phyloP scores from a whole-genome alignment of 805 yeast genomes.

The Yamadazyma endophytica region DNA sequence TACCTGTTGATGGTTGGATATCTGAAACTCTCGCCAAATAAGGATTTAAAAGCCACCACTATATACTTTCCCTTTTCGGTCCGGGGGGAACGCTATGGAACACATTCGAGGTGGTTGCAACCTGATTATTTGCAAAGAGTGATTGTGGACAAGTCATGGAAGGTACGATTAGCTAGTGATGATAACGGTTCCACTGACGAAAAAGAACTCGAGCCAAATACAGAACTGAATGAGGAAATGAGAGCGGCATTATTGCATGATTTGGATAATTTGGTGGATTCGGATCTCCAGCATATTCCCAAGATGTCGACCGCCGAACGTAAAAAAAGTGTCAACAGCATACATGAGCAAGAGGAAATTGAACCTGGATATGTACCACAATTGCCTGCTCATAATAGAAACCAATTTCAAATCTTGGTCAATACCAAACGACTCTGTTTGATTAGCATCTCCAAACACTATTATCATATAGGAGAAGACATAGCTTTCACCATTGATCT shows the following conservation, averaged over 20 bases:
- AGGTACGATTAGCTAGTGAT: constrained; percentile 7
- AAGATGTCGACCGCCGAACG: constrained; percentile 29
- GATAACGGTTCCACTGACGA: neutral
- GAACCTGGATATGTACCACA: constrained; percentile 18
- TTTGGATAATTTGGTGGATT: constrained; percentile 25
- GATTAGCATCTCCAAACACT: constrained; percentile 28
- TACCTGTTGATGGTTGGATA: constrained; percentile 35
- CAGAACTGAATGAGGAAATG: constrained; percentile 4
- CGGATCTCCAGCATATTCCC: constrained; percentile 31
- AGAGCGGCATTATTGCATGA: constrained; percentile 24
- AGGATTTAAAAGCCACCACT: constrained; percentile 13
- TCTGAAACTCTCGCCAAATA: constrained; percentile 10
- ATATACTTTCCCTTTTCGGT: constrained; percentile 35
- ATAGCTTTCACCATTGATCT: constrained; percentile 27
- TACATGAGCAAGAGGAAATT: constrained; percentile 11
- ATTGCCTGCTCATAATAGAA: constrained; percentile 24
- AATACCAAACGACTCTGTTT: constrained; percentile 29
- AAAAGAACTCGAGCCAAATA: constrained; percentile 2
- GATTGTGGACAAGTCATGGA: constrained; percentile 27
- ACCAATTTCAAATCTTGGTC: constrained; percentile 35
- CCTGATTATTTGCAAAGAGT: constrained; percentile 22
- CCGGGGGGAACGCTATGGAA: constrained; percentile 20
- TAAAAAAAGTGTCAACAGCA: constrained; percentile 21
- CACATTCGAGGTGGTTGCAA: constrained; percentile 25
- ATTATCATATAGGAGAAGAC: constrained; percentile 37